Evolutionary conservation across 2,329 filamentous ascomycete species (phyloP).

Genomic region (Paecilomyces niveus): DNA sequence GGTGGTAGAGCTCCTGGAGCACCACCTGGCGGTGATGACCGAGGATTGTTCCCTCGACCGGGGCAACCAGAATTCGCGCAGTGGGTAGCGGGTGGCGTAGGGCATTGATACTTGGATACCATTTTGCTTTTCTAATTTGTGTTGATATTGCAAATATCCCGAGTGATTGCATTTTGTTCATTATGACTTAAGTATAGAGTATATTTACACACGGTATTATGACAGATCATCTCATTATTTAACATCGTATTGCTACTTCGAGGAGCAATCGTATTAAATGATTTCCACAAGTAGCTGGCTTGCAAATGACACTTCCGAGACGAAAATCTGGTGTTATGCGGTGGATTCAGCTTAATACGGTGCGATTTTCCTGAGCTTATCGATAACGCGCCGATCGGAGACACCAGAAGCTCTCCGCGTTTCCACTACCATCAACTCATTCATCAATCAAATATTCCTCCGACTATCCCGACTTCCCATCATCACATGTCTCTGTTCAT

Average conservation of each 20-base stretch:
- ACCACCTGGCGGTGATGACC: slow-evolving; percentile 25
- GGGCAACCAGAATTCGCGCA: slow-evolving; percentile 61
- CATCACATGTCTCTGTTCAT: not conserved
- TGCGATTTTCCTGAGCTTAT: slow-evolving; percentile 10
- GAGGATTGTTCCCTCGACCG: slow-evolving; percentile 58
- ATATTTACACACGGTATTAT: not conserved
- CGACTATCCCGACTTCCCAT: not conserved
- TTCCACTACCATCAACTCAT: not conserved
- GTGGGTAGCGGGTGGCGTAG: slow-evolving; percentile 63
- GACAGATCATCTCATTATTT: not conserved
- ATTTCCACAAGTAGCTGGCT: not conserved
- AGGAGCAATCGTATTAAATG: not conserved
- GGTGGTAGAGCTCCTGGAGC: slow-evolving; percentile 15
- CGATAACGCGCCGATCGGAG: slow-evolving; percentile 7
- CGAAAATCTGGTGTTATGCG: not conserved
- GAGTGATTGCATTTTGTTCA: not conserved
- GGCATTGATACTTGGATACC: slow-evolving; percentile 28
- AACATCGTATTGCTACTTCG: not conserved
- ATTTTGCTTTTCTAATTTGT: slow-evolving; percentile 1
- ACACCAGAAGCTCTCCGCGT: not conserved
- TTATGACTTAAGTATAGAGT: not conserved
- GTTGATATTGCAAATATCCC: not conserved
- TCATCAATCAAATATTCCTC: not conserved
- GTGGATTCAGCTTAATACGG: not conserved
- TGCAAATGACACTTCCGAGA: not conserved